Percentiles rank a stretch among this genome's conserved stretches.
Conservation (phyloP, 1,139 yeast genomes). For the Saccharomyces hybrid region DNA sequence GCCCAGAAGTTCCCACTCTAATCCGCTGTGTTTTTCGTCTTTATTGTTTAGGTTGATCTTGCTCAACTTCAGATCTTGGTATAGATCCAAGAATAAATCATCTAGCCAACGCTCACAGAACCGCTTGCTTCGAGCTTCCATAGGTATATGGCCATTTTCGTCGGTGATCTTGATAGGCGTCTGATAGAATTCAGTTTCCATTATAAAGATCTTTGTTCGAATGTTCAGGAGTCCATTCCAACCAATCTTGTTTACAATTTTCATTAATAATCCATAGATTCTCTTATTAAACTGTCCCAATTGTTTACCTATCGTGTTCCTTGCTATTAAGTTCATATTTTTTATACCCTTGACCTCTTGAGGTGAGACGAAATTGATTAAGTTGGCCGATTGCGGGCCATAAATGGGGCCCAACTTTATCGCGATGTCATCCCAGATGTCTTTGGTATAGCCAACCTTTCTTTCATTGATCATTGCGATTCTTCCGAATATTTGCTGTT, state of each 20-base stretch:
- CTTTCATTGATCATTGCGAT: constrained; percentile 46
- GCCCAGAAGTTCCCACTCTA: constrained; percentile 94
- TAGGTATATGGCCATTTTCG: constrained; percentile 10
- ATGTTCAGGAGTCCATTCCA: constrained; percentile 81
- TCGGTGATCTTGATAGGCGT: neutral
- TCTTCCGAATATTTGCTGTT: constrained; percentile 41
- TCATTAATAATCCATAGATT: constrained; percentile 55
- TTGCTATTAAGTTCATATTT: constrained; percentile 59
- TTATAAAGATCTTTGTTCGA: constrained; percentile 81
- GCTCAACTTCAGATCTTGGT: constrained; percentile 81
- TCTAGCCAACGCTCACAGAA: constrained; percentile 95
- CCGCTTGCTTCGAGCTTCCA: constrained; percentile 53
- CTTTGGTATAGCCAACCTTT: neutral
- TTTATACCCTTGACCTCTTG: constrained; percentile 41
- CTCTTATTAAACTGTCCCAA: constrained; percentile 68
- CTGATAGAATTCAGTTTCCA: constrained; percentile 75
- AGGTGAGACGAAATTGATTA: constrained; percentile 35
- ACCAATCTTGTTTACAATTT: constrained; percentile 61
- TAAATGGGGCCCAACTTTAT: constrained; percentile 41
- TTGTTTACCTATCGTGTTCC: constrained; percentile 70
- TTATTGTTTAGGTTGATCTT: constrained; percentile 66
- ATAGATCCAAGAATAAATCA: constrained; percentile 73
- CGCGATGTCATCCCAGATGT: constrained; percentile 42
- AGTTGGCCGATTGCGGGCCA: constrained; percentile 48
- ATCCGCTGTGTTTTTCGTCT: constrained; percentile 67